These are phyloP conservation scores for Yarrowia keelungensis DNA, from an alignment of 805 yeast genomes.

Conservation along the genomic window DNA sequence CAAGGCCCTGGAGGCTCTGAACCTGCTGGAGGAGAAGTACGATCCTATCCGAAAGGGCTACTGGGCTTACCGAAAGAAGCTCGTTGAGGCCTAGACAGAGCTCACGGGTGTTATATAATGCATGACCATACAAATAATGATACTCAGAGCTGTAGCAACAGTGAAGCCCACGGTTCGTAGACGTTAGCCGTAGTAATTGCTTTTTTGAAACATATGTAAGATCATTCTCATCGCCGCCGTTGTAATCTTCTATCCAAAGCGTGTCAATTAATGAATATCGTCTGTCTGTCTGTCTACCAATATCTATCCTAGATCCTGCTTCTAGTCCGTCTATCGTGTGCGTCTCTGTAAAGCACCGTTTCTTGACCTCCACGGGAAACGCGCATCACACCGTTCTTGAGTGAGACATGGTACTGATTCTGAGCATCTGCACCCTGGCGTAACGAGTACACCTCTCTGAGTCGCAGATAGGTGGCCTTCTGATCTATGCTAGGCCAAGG, in stretches of 20 bases:
- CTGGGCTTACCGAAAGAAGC: slow-evolving; percentile 60
- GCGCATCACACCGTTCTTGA: slow-evolving; percentile 19
- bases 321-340: background rate
- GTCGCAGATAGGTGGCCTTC: slow-evolving; percentile 6
- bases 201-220: too few relatives aligned
- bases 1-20: slow-evolving; percentile 57
- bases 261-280: background rate
- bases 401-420: slow-evolving; percentile 16
- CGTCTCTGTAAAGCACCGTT: slow-evolving; percentile 5
- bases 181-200: too few relatives aligned
- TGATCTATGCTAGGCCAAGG: slow-evolving; percentile 8
- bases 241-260: background rate
- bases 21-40: slow-evolving; percentile 57
- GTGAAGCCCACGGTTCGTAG: too few relatives aligned
- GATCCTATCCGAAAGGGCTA: slow-evolving; percentile 69
- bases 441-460: slow-evolving; percentile 10
- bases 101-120: background rate
- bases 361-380: slow-evolving; percentile 16
- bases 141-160: too few relatives aligned
- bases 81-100: background rate
- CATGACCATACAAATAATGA: background rate
- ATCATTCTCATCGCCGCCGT: too few relatives aligned
- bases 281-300: too few relatives aligned
- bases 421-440: background rate
- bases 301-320: background rate